Evolutionary conservation across 345 rosid species (phyloP).

Genomic region (Passiflora organensis): DNA sequence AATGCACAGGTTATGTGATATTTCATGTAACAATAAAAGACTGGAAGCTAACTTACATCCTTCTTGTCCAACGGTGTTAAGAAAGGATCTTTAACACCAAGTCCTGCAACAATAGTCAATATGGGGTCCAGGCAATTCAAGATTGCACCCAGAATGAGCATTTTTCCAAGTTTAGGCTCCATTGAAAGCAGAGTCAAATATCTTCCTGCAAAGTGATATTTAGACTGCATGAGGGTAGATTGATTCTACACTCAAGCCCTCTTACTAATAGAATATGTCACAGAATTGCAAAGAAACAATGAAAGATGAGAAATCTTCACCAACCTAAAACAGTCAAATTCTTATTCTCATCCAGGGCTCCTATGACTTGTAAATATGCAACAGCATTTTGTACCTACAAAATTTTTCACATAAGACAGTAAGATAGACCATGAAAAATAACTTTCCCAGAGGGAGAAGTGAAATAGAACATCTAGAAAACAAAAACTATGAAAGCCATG

Average conservation of each 20-base stretch:
- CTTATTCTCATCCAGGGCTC: conserved; percentile 78
- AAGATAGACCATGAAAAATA: not conserved
- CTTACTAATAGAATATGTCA: not conserved
- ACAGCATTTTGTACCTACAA: conserved; percentile 85
- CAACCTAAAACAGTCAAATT: conserved; percentile 70
- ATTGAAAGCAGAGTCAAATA: conserved; percentile 79
- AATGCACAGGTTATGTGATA: too few species aligned
- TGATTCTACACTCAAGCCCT: not conserved
- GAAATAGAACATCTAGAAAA: not conserved
- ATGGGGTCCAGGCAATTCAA: conserved; percentile 84
- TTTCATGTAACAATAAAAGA: conserved; percentile 12
- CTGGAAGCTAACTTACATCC: conserved; percentile 59
- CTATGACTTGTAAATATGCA: conserved; percentile 77
- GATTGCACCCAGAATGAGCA: conserved; percentile 78
- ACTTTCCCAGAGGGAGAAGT: not conserved
- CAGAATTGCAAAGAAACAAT: not conserved
- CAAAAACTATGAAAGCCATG: not conserved
- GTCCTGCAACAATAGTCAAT: conserved; percentile 80
- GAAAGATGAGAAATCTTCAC: not conserved
- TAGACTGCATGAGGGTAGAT: not conserved
- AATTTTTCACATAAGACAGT: conserved; percentile 2
- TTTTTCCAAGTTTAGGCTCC: conserved; percentile 98
- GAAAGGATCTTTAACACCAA: conserved; percentile 94
- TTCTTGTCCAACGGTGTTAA: conserved; percentile 81
- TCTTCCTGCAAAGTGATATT: conserved; percentile 48